Base-by-base conservation (phyloP, 208 protist genomes). In the Leishmania tropica region DNA sequence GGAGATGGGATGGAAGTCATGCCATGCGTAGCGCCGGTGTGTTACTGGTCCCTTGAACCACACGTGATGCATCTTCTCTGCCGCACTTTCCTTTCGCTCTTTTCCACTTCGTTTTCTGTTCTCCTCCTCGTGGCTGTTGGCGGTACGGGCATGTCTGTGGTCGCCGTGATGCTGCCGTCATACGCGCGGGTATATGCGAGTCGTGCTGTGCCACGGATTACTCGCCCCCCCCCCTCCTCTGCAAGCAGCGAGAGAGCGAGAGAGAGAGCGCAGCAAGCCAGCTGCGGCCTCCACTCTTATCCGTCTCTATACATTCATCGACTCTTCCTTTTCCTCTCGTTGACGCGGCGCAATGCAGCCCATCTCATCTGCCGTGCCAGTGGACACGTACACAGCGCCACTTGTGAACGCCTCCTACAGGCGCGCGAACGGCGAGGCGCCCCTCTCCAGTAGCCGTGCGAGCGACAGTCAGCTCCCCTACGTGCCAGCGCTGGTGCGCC, bases 401-500 rank as follows among this genome's bases (percentile, higher is more conserved):
- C 56, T 56, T 15, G 56, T 80, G 40, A 86, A 86, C 60, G 60
- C 64, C 11, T 58, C 78, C 19, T 86, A 86, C 75, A 77, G 65
- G 45, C 78, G 83, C 4, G 83, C 83, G n/a, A 76, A 82, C 40
- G 83, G 74, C 3, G 83, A 82, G 56, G 78, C 78, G 10, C 40
- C 85, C 13, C 47, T 84, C n/a, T 54, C 71, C 0, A 10, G 77
- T 65, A 45, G 45, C 28, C 51, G 40, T 54, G 74, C 13, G 15
- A 56, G 11, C 58, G 47, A 65, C 42, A 54, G 48, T 3, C 42
- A 74, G 24, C 68, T 54, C 3, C 60, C 85, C 42, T 42, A 17
- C n/a, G 64, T 93, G 56, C 88, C 89, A 11, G 89, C 91, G 31
- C 51, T 83, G 48, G 47, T 95, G 51, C 87, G 88, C 35, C 81